Conservation (phyloP, 352 stramenopile species). For the Phytophthora crassamura region DNA sequence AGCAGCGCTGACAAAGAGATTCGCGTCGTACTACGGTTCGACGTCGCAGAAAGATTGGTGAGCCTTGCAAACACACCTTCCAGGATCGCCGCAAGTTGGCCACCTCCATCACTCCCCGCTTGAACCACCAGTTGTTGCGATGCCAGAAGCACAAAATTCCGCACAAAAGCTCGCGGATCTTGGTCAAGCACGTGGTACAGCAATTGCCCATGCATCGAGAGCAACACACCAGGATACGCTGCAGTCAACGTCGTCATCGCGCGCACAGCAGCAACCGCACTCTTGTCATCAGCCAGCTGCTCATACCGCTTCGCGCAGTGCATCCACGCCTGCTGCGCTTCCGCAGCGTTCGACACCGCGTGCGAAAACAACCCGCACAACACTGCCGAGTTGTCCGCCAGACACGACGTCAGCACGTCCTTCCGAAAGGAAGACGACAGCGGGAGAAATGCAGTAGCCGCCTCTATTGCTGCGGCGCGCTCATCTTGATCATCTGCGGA, state of each 20-base stretch:
- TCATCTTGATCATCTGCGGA: constrained; percentile 31
- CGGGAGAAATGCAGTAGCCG: constrained; percentile 32
- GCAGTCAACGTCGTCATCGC: constrained; percentile 43
- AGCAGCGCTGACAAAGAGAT: constrained; percentile 44
- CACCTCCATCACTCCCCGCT: constrained; percentile 8
- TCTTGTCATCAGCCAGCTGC: constrained; percentile 39
- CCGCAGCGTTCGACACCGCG: constrained; percentile 23
- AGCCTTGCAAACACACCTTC: constrained; percentile 34
- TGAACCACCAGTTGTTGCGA: constrained; percentile 36
- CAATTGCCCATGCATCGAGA: constrained; percentile 39
- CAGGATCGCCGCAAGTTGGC: constrained; percentile 18
- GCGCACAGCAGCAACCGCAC: constrained; percentile 36
- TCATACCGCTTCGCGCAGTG: constrained; percentile 52
- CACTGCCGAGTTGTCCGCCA: constrained; percentile 20
- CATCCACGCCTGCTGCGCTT: constrained; percentile 51
- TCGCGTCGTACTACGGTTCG: constrained; percentile 14
- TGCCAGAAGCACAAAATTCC: constrained; percentile 42
- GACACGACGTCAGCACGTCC: constrained; percentile 24
- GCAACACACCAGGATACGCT: constrained; percentile 23
- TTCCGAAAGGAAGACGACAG: constrained; percentile 37
- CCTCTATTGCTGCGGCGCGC: constrained; percentile 39
- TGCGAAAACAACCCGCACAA: constrained; percentile 31
- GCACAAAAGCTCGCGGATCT: constrained; percentile 38
- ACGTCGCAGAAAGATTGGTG: neutral
- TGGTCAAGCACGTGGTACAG: constrained; percentile 40